Percentiles rank a stretch among this genome's conserved stretches.
Conservation (phyloP, 306 rosid species). For the Parietaria judaica region DNA sequence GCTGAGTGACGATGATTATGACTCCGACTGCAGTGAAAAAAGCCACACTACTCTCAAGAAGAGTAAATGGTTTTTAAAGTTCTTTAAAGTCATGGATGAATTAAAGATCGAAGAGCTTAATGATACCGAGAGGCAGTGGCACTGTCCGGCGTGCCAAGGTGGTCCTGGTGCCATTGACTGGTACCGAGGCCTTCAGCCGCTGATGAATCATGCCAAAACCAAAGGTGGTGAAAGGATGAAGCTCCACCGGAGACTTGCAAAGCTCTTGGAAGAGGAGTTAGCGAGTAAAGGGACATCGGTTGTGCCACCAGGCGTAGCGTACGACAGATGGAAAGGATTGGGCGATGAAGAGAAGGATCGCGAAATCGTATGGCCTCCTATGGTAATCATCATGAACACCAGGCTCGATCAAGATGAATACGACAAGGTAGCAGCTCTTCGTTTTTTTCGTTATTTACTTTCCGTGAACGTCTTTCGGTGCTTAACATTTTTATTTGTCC, state of each 20-base stretch:
- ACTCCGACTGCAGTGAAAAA: constrained; percentile 59
- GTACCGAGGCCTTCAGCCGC: constrained; percentile 80
- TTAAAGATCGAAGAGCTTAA: constrained; percentile 40
- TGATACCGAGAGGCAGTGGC: constrained; percentile 82
- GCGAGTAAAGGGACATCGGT: constrained; percentile 56
- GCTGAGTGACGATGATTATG: constrained; percentile 55
- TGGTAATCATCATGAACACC: constrained; percentile 66
- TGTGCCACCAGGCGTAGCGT: constrained; percentile 58
- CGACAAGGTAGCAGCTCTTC: constrained; percentile 37
- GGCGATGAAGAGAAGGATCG: constrained; percentile 55
- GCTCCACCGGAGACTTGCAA: constrained; percentile 67
- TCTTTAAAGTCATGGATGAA: constrained; percentile 47
- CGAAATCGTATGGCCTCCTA: constrained; percentile 89
- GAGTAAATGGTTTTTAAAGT: constrained; percentile 45
- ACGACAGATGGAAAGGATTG: constrained; percentile 81
- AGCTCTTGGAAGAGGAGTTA: constrained; percentile 71
- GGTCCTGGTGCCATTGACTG: constrained; percentile 94
- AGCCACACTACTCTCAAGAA: constrained; percentile 61
- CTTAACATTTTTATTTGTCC: neutral
- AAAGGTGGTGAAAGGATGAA: constrained; percentile 69
- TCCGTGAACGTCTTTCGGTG: neutral
- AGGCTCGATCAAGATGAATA: constrained; percentile 62
- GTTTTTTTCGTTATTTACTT: neutral
- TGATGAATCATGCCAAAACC: constrained; percentile 74
- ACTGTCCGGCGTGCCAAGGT: constrained; percentile 76